A percentile compares a stretch with the other conserved stretches of the same genome.
phyloP scores from a whole-genome alignment of 2,329 filamentous ascomycete species.

The Neonectria punicea region DNA sequence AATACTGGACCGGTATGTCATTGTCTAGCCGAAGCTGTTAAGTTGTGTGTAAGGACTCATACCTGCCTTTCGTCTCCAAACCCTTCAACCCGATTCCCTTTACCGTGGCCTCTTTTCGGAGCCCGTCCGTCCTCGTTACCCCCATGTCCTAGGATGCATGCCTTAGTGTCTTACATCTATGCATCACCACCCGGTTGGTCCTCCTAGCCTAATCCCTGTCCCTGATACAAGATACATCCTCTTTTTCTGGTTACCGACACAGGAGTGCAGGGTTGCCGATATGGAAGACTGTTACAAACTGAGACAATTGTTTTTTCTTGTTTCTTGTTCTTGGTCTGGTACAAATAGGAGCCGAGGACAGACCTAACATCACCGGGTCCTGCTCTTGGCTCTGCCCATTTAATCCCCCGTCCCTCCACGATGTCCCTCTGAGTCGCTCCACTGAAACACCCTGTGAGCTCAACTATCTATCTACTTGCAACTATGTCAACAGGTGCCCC shows the following conservation, averaged over 20 bases:
- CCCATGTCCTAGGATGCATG: neutral
- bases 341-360: neutral
- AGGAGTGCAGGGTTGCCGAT: neutral
- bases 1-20: neutral
- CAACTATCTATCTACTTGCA: neutral
- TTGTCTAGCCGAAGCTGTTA: neutral
- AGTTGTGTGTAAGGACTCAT: neutral
- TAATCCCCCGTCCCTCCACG: neutral
- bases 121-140: neutral
- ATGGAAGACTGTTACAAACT: neutral
- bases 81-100: neutral
- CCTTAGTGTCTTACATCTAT: neutral
- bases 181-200: neutral
- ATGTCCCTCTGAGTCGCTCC: neutral
- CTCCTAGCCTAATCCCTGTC: neutral
- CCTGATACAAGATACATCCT: neutral
- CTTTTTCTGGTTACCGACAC: neutral
- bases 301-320: neutral
- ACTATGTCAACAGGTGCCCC: constrained; percentile 1
- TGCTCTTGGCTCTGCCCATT: neutral
- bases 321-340: neutral
- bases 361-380: neutral
- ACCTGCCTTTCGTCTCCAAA: neutral
- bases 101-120: neutral
- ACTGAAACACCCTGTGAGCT: neutral